phyloP scores from a whole-genome alignment of 1,284 basidiomycete species.

The Cutaneotrichosporon dermatis region DNA sequence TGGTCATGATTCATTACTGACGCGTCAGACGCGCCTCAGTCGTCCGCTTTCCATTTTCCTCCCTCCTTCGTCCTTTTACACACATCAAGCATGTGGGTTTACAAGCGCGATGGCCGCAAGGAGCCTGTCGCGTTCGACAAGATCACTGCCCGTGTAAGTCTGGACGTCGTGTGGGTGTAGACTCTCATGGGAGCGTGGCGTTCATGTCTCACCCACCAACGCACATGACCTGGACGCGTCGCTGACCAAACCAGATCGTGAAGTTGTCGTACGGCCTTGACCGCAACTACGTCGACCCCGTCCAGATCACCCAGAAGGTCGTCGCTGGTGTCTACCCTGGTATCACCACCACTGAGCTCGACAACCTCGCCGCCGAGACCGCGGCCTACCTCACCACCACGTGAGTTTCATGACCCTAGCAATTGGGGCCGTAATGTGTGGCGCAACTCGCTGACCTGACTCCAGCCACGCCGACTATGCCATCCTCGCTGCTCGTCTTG shows the following conservation, averaged over 20 bases:
- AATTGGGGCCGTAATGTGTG: no score
- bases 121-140: conserved; percentile 46
- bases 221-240: neutral
- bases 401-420: neutral
- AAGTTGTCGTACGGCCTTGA: conserved; percentile 98
- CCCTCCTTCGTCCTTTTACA: neutral
- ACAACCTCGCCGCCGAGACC: conserved; percentile 93
- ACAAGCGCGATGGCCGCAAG: conserved; percentile 48
- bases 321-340: conserved; percentile 92
- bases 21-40: neutral
- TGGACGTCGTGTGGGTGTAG: neutral
- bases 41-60: neutral
- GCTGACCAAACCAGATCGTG: conserved; percentile 59
- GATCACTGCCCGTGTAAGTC: conserved; percentile 21
- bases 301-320: conserved; percentile 94
- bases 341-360: conserved; percentile 88
- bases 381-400: conserved; percentile 90
- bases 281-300: conserved; percentile 85
- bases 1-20: conserved; percentile 7
- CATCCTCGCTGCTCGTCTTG: conserved; percentile 85
- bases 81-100: conserved; percentile 43
- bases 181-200: neutral
- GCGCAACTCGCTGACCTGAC: neutral
- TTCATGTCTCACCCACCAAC: neutral
- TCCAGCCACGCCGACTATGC: conserved; percentile 89